These are phyloP conservation scores for Termitomyces sp. DNA, from an alignment of 768 basidiomycete genomes.

Conservation along the genomic window DNA sequence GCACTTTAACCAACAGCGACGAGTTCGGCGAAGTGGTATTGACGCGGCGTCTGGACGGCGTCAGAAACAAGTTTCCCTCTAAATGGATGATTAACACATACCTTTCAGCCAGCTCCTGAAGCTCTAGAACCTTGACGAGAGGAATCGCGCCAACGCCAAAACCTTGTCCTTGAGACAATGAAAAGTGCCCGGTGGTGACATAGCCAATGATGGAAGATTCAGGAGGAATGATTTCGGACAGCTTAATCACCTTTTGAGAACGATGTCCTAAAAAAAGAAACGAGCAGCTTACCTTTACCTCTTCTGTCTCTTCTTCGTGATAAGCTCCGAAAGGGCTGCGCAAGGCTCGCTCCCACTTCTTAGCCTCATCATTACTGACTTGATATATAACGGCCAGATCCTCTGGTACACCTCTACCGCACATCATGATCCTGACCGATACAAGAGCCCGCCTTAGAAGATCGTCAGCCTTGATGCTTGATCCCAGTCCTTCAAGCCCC, in stretches of 20 bases:
- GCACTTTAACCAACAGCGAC: conserved; percentile 55
- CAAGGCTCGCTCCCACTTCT: conserved; percentile 39
- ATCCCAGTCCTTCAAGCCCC: conserved; percentile 34
- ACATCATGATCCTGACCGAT: conserved; percentile 58
- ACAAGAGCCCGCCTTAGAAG: conserved; percentile 64
- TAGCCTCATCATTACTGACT: conserved; percentile 51
- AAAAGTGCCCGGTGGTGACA: conserved; percentile 80
- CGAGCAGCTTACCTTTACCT: conserved; percentile 18
- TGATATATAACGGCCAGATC: conserved; percentile 74
- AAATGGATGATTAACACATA: conserved; percentile 6
- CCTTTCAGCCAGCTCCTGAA: conserved; percentile 46
- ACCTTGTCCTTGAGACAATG: conserved; percentile 73
- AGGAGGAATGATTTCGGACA: conserved; percentile 39
- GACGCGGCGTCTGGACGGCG: conserved; percentile 22
- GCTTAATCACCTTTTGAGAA: conserved; percentile 25
- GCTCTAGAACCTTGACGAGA: conserved; percentile 44
- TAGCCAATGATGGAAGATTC: conserved; percentile 65
- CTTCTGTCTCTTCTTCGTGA: conserved; percentile 24
- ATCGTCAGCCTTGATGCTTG: conserved; percentile 30
- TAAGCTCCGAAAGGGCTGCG: conserved; percentile 7
- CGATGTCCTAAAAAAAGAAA: not conserved
- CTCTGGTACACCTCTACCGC: conserved; percentile 65
- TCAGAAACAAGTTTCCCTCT: not conserved
- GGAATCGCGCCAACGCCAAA: conserved; percentile 75
- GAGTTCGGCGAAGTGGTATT: conserved; percentile 21